Percentiles rank a stretch among this genome's conserved stretches.
Conservation (phyloP, 2,329 filamentous ascomycete genomes). For the Lasiodiplodia sp. region DNA sequence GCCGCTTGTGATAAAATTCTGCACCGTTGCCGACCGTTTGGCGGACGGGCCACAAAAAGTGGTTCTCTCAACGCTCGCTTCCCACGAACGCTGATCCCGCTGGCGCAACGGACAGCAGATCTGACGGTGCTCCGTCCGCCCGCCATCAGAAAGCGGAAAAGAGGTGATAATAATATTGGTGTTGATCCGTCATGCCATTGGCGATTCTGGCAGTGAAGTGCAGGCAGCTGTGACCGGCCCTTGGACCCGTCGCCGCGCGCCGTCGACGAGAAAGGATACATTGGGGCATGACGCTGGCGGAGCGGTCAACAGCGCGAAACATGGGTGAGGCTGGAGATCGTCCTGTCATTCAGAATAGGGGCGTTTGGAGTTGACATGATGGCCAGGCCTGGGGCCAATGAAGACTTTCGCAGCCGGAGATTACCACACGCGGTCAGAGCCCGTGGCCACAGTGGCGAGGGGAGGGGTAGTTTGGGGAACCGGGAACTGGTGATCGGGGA, state of each 20-base stretch:
- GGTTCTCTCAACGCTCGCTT: too few relatives aligned
- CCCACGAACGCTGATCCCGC: neutral
- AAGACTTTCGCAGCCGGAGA: neutral
- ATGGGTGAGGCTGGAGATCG: neutral
- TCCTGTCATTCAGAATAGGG: neutral
- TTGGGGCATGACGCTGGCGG: neutral
- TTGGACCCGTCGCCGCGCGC: neutral
- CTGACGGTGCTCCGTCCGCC: neutral
- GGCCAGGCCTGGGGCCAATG: neutral
- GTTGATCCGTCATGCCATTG: slow-evolving; percentile 11
- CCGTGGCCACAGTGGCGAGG: neutral
- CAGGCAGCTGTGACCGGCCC: neutral
- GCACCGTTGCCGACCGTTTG: neutral
- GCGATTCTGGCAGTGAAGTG: neutral
- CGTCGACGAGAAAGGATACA: neutral
- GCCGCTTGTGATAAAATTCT: neutral
- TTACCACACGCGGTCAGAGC: neutral
- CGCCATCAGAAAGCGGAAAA: neutral
- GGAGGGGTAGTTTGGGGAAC: neutral
- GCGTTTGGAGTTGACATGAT: neutral
- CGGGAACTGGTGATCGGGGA: neutral
- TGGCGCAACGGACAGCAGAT: neutral
- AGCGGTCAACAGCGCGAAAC: slow-evolving; percentile 1
- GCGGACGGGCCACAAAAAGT: neutral
- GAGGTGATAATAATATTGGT: slow-evolving; percentile 6